These are phyloP conservation scores for Lipomyces spencermartinsiae DNA, from an alignment of 805 yeast genomes.

Conservation along the genomic window DNA sequence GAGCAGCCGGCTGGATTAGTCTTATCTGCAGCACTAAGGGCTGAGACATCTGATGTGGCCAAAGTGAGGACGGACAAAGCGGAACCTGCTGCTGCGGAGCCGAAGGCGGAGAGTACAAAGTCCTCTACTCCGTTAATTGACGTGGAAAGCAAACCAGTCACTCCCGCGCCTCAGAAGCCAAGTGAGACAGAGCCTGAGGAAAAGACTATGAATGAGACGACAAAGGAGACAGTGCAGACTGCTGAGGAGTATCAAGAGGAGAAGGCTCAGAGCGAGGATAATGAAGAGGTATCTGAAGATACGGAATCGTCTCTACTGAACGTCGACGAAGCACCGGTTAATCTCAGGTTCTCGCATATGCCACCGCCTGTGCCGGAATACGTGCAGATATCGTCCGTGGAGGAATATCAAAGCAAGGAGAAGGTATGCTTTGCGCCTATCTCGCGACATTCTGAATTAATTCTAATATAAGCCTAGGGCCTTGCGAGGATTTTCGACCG, in stretches of 20 bases:
- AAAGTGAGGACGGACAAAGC: background rate
- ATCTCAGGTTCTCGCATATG: background rate
- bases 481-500: constrained; percentile 20
- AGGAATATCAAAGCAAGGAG: background rate
- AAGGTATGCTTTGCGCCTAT: background rate
- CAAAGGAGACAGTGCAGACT: constrained; percentile 10
- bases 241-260: constrained; percentile 4
- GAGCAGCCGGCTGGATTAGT: background rate
- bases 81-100: background rate
- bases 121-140: background rate
- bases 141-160: background rate
- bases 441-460: background rate
- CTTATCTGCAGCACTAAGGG: background rate
- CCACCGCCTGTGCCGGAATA: constrained; percentile 25
- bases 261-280: constrained; percentile 6
- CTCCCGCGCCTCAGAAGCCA: background rate
- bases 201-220: background rate
- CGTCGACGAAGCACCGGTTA: background rate
- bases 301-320: background rate
- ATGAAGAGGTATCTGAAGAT: constrained; percentile 6
- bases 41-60: background rate
- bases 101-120: background rate
- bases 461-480: constrained; percentile 4
- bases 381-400: background rate
- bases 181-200: constrained; percentile 3